Evolutionary conservation across 768 basidiomycete genomes (phyloP).

Genomic region (Lanmaoa pseudosensibilis): DNA sequence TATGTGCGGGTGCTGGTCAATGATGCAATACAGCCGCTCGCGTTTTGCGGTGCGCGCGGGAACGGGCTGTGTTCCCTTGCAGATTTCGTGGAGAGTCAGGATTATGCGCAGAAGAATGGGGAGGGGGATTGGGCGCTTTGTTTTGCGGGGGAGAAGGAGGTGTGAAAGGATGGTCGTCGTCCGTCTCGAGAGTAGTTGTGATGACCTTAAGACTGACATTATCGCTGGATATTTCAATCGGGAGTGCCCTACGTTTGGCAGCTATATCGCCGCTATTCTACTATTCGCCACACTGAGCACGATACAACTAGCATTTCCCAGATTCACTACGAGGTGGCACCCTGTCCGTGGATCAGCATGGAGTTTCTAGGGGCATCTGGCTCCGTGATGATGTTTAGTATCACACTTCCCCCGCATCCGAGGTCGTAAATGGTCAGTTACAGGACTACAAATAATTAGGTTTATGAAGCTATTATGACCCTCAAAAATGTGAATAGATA

Average conservation of each 20-base stretch:
- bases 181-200: not conserved
- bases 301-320: too few relatives aligned
- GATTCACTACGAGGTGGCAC: too few relatives aligned
- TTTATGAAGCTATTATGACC: not conserved
- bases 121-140: constrained; percentile 69
- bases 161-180: not conserved
- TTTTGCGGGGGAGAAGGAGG: constrained; percentile 22
- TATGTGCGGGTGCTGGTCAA: constrained; percentile 75
- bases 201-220: not conserved
- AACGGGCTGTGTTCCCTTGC: constrained; percentile 62
- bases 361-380: too few relatives aligned
- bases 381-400: too few relatives aligned
- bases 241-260: not conserved
- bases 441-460: not conserved
- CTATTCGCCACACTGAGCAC: too few relatives aligned
- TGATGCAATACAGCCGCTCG: constrained; percentile 60
- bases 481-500: constrained; percentile 11
- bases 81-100: constrained; percentile 67
- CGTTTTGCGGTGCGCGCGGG: constrained; percentile 51
- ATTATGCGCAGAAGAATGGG: constrained; percentile 63
- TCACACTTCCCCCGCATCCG: too few relatives aligned
- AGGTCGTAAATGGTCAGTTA: not conserved
- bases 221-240: not conserved
- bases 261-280: too few relatives aligned
- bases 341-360: too few relatives aligned